Base-by-base conservation (phyloP, 345 rosid genomes). In the Xanthoceras sorbifolium region DNA sequence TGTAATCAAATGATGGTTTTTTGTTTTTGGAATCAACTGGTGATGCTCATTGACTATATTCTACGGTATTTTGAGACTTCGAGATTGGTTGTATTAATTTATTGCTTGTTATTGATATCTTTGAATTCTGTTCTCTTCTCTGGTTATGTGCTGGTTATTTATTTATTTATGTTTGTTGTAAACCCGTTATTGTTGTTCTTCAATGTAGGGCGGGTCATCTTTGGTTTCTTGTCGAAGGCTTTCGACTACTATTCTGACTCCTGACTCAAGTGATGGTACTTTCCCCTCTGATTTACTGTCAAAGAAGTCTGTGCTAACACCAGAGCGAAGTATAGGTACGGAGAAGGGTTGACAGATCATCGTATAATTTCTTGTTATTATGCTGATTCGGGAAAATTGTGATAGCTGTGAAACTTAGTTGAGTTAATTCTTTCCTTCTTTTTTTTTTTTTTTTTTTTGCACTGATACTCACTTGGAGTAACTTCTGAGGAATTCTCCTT, bases 201-300 rank as follows among this genome's bases (percentile, higher is more conserved):
- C 50, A 25, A 67, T 86, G 82, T 66, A 92, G 96, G 83, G 74
- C 18, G 87, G 83, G 57, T 59, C 75, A 32, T 67, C 84, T 78
- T 86, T 80, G 64, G 55, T 85, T 70, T 79, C 83, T 25, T 48
- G 38, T 54, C 83, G 89, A 72, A 90, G 80, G 82, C 77, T 92
- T 72, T 87, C 92, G 0, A 85, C 94, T 31, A 77, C 83, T 38
- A 59, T 89, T 32, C 63, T 90, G 81, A 93, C 91, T 69, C 90
- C 91, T 63, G 85, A 87, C 80, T 86, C 92, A 6, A 82, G 83
- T 60, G 83, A 79, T 74, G 87, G 78, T 79, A 64, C 77, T 14
- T 87, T 93, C 78, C 97, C 97, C 31, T 83, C 87, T 64, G 89
- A 90, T 78, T 84, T 96, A 42, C 80, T 96, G 81, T 82, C 83